Conservation (phyloP, 352 stramenopile species). For the Globisporangium yorkense region DNA sequence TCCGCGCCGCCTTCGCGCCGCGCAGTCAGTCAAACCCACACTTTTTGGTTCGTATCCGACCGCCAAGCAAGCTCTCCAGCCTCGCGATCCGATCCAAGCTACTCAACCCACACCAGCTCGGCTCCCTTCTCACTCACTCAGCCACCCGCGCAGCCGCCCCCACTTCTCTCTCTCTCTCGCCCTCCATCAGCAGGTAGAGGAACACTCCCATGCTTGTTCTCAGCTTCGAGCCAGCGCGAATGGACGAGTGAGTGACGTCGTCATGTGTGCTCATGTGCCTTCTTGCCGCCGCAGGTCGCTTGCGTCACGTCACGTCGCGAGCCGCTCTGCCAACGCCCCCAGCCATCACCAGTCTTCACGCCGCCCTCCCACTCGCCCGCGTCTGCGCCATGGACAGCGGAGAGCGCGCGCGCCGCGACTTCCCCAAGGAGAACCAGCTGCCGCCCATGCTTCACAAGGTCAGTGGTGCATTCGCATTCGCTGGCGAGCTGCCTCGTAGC, state of each 20-base stretch:
- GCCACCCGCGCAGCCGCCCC: no score
- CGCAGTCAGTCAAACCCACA: constrained; percentile 1
- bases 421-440: constrained; percentile 22
- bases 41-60: constrained; percentile 3
- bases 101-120: neutral
- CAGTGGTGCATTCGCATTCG: constrained; percentile 7
- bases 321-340: neutral
- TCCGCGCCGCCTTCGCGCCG: neutral
- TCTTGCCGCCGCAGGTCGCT: no score
- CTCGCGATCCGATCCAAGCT: neutral
- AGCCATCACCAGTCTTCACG: neutral
- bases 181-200: no score
- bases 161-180: no score
- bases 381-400: constrained; percentile 17
- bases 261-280: no score
- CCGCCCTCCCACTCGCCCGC: neutral
- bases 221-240: neutral
- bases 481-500: constrained; percentile 1
- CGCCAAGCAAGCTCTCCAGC: neutral
- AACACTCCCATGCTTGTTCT: no score
- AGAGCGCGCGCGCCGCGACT: constrained; percentile 11
- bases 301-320: neutral
- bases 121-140: no score
- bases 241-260: neutral
- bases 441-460: constrained; percentile 9